Percentiles rank a stretch among this genome's conserved stretches.
phyloP scores from a whole-genome alignment of 1,139 yeast species.

The Scheffersomyces titani region DNA sequence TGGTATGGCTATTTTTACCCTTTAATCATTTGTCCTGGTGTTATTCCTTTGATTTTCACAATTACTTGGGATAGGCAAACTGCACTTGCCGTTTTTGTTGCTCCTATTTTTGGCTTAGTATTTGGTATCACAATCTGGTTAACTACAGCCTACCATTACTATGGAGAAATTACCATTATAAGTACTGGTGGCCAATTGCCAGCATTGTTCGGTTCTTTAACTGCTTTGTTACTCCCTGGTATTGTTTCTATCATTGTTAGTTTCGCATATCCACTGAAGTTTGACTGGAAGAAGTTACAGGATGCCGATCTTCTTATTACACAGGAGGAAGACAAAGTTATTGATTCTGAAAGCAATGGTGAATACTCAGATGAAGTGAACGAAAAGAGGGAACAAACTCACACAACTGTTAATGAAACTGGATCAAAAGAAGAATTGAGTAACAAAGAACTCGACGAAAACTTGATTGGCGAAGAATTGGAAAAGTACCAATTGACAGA shows the following conservation, averaged over 20 bases:
- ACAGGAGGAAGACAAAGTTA: slow-evolving; percentile 5
- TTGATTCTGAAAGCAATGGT: not conserved
- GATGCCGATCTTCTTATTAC: slow-evolving; percentile 21
- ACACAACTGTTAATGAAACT: not conserved
- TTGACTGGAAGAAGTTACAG: slow-evolving; percentile 32
- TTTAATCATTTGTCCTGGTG: slow-evolving; percentile 37
- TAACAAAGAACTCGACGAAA: not conserved
- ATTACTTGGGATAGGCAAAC: slow-evolving; percentile 36
- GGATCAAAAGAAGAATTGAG: not conserved
- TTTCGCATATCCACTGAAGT: slow-evolving; percentile 27
- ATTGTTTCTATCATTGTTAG: slow-evolving; percentile 25
- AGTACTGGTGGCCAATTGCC: slow-evolving; percentile 33
- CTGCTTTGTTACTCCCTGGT: slow-evolving; percentile 35
- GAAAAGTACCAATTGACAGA: slow-evolving; percentile 8
- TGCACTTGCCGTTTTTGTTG: slow-evolving; percentile 23
- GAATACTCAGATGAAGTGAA: not conserved
- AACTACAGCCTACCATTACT: slow-evolving; percentile 24
- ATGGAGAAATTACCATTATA: slow-evolving; percentile 23
- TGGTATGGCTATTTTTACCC: slow-evolving; percentile 39
- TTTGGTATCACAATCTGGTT: slow-evolving; percentile 28
- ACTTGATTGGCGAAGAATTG: not conserved
- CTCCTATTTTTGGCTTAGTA: slow-evolving; percentile 27
- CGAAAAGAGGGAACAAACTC: slow-evolving; percentile 4
- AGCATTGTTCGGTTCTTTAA: slow-evolving; percentile 31
- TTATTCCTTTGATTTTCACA: slow-evolving; percentile 33